A percentile compares a stretch with the other conserved stretches of the same genome.
phyloP scores from a whole-genome alignment of 495 filamentous ascomycete species.

The Tuber borchii region DNA sequence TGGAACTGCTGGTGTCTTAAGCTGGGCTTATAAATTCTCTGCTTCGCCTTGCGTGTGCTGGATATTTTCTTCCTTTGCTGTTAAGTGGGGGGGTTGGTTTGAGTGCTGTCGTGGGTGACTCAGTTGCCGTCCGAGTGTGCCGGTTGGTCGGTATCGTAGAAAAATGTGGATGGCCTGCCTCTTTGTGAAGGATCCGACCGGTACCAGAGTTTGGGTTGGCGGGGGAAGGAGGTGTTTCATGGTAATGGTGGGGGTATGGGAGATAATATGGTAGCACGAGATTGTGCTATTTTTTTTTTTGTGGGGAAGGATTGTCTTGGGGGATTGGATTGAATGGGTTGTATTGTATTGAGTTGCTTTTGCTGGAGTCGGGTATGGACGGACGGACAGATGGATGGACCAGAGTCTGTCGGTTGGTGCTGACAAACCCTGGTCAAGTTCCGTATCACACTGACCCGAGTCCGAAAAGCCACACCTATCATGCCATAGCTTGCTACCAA shows the following conservation, averaged over 20 bases:
- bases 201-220: background rate
- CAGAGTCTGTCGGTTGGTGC: background rate
- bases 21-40: background rate
- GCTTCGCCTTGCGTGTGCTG: background rate
- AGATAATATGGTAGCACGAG: background rate
- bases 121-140: background rate
- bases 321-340: background rate
- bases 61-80: background rate
- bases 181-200: background rate
- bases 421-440: background rate
- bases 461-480: background rate
- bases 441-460: background rate
- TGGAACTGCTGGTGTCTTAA: background rate
- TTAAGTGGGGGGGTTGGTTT: background rate
- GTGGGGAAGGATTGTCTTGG: background rate
- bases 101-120: background rate
- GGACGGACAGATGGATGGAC: background rate
- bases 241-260: background rate
- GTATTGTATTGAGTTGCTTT: background rate
- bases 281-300: background rate
- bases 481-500: background rate
- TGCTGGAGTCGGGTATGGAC: background rate
- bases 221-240: background rate
- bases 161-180: background rate
- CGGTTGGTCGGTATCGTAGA: background rate